These are phyloP conservation scores for Paecilomyces sp. DNA, from an alignment of 2,329 filamentous ascomycete genomes.

Conservation along the genomic window DNA sequence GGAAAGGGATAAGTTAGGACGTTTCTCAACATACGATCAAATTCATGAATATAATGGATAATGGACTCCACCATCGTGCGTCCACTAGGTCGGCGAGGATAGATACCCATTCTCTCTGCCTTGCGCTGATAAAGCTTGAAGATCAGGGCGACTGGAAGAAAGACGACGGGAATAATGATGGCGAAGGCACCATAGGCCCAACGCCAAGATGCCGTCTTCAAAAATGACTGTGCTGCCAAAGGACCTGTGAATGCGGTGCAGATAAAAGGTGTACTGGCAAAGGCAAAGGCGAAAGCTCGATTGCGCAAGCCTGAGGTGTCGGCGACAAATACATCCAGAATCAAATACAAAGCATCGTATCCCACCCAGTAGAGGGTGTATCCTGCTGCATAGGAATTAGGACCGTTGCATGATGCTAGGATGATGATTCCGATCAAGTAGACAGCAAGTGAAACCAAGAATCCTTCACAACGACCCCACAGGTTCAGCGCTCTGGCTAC, in stretches of 20 bases:
- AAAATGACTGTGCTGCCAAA: conserved; percentile 41
- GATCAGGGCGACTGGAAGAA: conserved; percentile 46
- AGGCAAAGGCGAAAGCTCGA: conserved; percentile 51
- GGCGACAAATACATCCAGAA: conserved; percentile 50
- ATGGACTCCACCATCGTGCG: conserved; percentile 42
- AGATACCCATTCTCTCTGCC: conserved; percentile 47
- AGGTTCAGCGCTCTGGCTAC: conserved; percentile 55
- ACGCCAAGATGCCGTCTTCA: conserved; percentile 45
- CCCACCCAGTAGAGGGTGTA: conserved; percentile 53
- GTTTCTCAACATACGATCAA: conserved; percentile 48
- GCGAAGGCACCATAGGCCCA: conserved; percentile 56
- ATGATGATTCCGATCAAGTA: conserved; percentile 45
- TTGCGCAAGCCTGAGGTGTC: conserved; percentile 54
- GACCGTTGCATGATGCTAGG: conserved; percentile 52
- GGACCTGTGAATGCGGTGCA: conserved; percentile 51
- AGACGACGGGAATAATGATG: conserved; percentile 50
- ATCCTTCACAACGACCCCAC: conserved; percentile 52
- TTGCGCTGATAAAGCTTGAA: conserved; percentile 49
- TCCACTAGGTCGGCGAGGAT: conserved; percentile 32
- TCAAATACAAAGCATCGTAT: conserved; percentile 45
- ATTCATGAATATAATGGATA: conserved; percentile 49
- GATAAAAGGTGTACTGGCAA: conserved; percentile 51
- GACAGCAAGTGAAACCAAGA: conserved; percentile 37
- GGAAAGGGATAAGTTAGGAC: conserved; percentile 19
- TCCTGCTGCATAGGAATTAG: conserved; percentile 43